Evolutionary conservation across 1,284 basidiomycete genomes (phyloP).

Genomic region (Fomitopsis pinicola): DNA sequence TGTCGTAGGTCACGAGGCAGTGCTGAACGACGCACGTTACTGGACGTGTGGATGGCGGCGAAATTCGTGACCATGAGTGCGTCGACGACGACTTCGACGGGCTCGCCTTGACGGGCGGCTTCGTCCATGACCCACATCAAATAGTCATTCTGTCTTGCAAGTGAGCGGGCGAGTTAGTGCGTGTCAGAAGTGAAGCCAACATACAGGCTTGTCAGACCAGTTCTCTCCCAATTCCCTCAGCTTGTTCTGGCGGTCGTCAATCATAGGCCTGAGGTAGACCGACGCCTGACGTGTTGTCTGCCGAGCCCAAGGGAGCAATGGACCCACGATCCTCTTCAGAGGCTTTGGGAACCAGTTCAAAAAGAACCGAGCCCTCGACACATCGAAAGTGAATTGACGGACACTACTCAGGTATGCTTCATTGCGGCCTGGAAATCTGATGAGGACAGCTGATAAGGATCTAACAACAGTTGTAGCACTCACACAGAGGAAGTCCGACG

Average conservation of each 20-base stretch:
- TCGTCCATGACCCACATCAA: conserved; percentile 25
- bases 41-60: conserved; percentile 29
- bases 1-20: too few relatives aligned
- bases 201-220: conserved; percentile 22
- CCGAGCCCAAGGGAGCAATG: conserved; percentile 12
- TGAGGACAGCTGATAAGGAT: too few relatives aligned
- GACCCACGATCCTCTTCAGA: conserved; percentile 30
- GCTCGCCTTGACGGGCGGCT: conserved; percentile 11
- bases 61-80: conserved; percentile 25
- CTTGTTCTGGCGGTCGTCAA: conserved; percentile 14
- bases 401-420: conserved; percentile 34
- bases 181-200: neutral
- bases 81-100: conserved; percentile 15
- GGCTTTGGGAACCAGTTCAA: conserved; percentile 34
- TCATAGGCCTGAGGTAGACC: conserved; percentile 12
- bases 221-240: conserved; percentile 15
- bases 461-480: neutral
- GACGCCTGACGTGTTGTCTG: neutral
- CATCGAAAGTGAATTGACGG: conserved; percentile 33
- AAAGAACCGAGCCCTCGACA: conserved; percentile 26
- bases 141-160: conserved; percentile 17
- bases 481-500: conserved; percentile 24
- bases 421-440: conserved; percentile 25
- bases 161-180: neutral
- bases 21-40: conserved; percentile 8